These are phyloP conservation scores for Thielaviopsis euricoi DNA, from an alignment of 2,329 filamentous ascomycete species.

Conservation along the genomic window DNA sequence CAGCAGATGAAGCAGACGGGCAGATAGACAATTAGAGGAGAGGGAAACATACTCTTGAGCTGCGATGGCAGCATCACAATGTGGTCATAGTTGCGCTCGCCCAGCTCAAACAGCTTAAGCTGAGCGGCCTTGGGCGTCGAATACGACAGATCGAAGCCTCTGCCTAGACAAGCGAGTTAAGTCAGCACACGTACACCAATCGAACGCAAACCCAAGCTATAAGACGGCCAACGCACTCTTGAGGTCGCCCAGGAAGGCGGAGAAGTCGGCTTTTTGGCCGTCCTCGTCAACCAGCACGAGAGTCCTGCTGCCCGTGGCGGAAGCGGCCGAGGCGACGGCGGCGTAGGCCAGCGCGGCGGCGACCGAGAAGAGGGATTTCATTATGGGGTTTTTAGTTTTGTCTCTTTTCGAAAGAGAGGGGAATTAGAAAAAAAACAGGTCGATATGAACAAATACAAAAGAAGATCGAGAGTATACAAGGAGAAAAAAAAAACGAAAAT, in stretches of 20 bases:
- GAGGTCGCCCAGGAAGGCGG: constrained; percentile 61
- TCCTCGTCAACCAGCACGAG: constrained; percentile 76
- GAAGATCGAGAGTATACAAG: neutral
- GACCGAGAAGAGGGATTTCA: constrained; percentile 61
- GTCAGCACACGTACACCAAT: too few species aligned
- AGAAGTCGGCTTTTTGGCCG: constrained; percentile 66
- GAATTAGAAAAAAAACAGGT: constrained; percentile 14
- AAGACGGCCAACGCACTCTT: constrained; percentile 39
- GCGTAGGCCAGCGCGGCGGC: constrained; percentile 45
- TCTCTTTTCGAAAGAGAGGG: constrained; percentile 2
- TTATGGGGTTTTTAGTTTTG: constrained; percentile 20
- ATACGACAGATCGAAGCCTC: constrained; percentile 68
- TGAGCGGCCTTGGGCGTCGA: constrained; percentile 68
- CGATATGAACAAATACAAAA: neutral
- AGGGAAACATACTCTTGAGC: constrained; percentile 52
- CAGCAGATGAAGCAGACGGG: too few species aligned
- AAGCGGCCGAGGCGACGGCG: constrained; percentile 56
- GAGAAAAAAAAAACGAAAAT: neutral
- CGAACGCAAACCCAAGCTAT: too few species aligned
- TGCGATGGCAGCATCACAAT: constrained; percentile 76
- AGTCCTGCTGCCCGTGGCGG: constrained; percentile 62
- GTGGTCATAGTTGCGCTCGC: constrained; percentile 82
- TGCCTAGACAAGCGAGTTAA: too few species aligned
- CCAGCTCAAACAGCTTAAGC: constrained; percentile 66
- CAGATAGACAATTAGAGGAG: neutral